Percentiles rank a stretch among this genome's conserved stretches.
Conservation (phyloP, 306 rosid species). For the Betula pendula region DNA sequence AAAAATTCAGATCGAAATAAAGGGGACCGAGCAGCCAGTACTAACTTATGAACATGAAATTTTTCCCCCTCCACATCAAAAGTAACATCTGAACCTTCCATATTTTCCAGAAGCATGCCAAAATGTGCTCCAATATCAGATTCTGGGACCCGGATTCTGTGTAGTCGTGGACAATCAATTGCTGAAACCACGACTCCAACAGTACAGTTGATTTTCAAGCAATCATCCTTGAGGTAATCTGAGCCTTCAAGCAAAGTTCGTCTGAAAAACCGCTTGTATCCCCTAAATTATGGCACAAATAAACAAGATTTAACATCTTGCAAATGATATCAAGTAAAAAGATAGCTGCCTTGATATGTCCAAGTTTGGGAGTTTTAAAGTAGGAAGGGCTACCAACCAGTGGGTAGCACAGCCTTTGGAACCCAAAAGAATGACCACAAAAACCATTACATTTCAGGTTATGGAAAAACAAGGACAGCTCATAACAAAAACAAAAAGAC, state of each 20-base stretch:
- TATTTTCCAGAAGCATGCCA: conserved; percentile 64
- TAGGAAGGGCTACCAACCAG: neutral
- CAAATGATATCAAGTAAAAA: conserved; percentile 7
- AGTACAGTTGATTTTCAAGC: conserved; percentile 83
- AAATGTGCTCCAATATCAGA: conserved; percentile 78
- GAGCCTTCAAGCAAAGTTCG: conserved; percentile 70
- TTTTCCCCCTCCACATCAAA: conserved; percentile 69
- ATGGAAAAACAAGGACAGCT: too few relatives aligned
- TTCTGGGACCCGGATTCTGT: conserved; percentile 66
- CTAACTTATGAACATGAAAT: conserved; percentile 75
- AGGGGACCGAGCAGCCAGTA: conserved; percentile 80
- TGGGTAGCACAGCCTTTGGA: too few relatives aligned
- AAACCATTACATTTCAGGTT: too few relatives aligned
- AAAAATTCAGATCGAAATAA: conserved; percentile 50
- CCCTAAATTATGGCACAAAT: conserved; percentile 47
- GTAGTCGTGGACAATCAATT: conserved; percentile 54
- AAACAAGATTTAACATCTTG: conserved; percentile 10
- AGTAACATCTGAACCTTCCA: conserved; percentile 78
- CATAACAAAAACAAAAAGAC: too few relatives aligned
- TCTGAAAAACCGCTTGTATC: conserved; percentile 79
- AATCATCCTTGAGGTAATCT: conserved; percentile 74
- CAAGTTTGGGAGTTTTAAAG: neutral
- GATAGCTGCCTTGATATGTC: neutral
- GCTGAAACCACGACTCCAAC: conserved; percentile 90
- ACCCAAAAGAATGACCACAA: too few relatives aligned